Base-by-base conservation (phyloP, 2,329 filamentous ascomycete genomes). In the Arthrobotrys entomopaga region DNA sequence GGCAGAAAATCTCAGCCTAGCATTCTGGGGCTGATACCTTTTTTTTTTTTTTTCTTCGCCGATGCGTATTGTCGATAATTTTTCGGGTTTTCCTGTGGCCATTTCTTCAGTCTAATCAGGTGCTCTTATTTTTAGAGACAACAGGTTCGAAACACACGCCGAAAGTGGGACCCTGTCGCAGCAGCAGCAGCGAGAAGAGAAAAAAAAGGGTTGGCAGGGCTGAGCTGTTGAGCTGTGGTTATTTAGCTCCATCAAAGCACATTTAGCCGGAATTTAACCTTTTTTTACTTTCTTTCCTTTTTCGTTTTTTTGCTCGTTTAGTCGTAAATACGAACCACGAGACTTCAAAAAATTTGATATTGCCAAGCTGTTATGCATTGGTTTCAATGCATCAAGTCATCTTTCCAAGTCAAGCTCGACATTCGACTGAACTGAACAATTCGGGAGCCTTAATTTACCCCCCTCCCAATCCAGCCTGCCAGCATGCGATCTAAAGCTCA, bases 111-210 rank as follows among this genome's bases (percentile, higher is more conserved):
- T 38, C 58, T 46, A 40, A 43, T 73, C 69, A 73, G 64, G 61
- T 73, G 69, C 61, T 73, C 69, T 66, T 73, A 66, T 66, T 73
- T 73, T 73, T 73, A 73, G 67, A 73, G 69, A 73, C 67, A 73
- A 1, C 42, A n/a, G n/a, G n/a, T n/a, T 15, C 38, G 38, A 34
- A 34, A 34, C 29, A 34, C 42, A 24, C 40, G 20, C 15, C 26
- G 20, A 26, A 48, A 53, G 19, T 4, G 4, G 34, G 19, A 43
- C 60, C 60, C 49, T 43, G 53, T 50, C 4, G 24, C 53, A 58
- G 52, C 8, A n/a, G n/a, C n/a, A n/a, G n/a, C n/a, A n/a, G n/a
- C n/a, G n/a, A n/a, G n/a, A n/a, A n/a, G 22, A 22, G 3, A 24
- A 57, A 34, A 56, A 38, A 10, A 29, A 53, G 43, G 38, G 46